A percentile compares a stretch with the other conserved stretches of the same genome.
Evolutionary conservation across 148 eudicot genomes (phyloP).

Genomic region (Heliosperma pusillum): DNA sequence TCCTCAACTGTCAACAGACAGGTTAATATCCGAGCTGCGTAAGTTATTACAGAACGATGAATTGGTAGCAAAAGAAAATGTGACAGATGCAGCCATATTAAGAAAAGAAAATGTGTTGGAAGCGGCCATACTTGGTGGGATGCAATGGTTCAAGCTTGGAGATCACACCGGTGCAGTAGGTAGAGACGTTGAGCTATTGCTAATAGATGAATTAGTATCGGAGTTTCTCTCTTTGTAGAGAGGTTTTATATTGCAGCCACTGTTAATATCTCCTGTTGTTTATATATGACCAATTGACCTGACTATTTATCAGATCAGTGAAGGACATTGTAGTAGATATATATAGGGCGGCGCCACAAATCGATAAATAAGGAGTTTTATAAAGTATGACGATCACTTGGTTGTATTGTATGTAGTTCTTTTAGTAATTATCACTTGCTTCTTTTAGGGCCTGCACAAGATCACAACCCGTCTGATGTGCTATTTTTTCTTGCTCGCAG

Average conservation of each 20-base stretch:
- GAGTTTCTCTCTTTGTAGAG: conserved; percentile 33
- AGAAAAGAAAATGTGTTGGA: conserved; percentile 19
- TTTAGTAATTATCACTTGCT: too few relatives aligned
- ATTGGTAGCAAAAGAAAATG: conserved; percentile 15
- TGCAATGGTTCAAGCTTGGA: conserved; percentile 43
- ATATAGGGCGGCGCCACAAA: not conserved
- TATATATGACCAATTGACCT: conserved; percentile 12
- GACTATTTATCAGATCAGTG: not conserved
- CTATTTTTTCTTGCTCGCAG: too few relatives aligned
- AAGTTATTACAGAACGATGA: conserved; percentile 40
- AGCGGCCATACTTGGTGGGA: conserved; percentile 40
- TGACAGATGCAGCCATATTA: conserved; percentile 15
- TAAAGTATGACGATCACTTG: not conserved
- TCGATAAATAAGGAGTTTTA: conserved; percentile 9
- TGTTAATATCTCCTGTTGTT: conserved; percentile 11
- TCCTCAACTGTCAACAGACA: conserved; percentile 26
- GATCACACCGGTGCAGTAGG: conserved; percentile 46
- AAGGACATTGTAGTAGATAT: conserved; percentile 6
- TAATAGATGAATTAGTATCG: conserved; percentile 62
- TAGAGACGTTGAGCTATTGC: conserved; percentile 47
- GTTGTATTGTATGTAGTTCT: too few relatives aligned
- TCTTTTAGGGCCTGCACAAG: too few relatives aligned
- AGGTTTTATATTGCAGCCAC: not conserved
- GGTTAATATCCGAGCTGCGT: conserved; percentile 40
- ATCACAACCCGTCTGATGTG: too few relatives aligned